A percentile compares a stretch with the other conserved stretches of the same genome.
These are phyloP conservation scores for Crinitomyces ghanaensis DNA, from an alignment of 805 yeast species.

Conservation along the genomic window DNA sequence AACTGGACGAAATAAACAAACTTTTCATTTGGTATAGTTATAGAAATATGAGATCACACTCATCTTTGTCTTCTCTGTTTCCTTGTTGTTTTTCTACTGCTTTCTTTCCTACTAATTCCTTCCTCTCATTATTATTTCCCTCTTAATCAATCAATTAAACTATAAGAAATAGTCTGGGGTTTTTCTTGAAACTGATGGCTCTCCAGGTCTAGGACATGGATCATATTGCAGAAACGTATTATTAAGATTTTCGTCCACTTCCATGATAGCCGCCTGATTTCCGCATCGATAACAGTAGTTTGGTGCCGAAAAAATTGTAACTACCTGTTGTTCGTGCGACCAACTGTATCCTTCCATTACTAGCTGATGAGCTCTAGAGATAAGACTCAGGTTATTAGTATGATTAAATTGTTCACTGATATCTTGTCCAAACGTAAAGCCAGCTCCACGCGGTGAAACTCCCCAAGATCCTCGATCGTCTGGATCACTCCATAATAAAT, in stretches of 20 bases:
- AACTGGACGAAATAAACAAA: no score
- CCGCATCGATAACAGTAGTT: slow-evolving; percentile 97
- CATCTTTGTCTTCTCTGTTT: no score
- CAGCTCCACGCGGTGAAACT: slow-evolving; percentile 97
- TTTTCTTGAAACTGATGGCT: slow-evolving; percentile 92
- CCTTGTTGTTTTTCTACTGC: not conserved
- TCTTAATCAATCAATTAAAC: not conserved
- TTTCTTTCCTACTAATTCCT: not conserved
- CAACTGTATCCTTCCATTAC: slow-evolving; percentile 96
- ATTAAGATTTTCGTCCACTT: slow-evolving; percentile 87
- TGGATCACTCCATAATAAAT: slow-evolving; percentile 91
- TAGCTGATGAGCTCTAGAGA: slow-evolving; percentile 94
- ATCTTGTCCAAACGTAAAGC: slow-evolving; percentile 97
- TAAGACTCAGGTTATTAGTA: slow-evolving; percentile 73
- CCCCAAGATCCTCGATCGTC: slow-evolving; percentile 99
- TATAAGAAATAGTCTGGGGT: slow-evolving; percentile 90
- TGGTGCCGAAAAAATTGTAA: slow-evolving; percentile 90
- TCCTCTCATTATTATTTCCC: not conserved
- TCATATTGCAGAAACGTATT: slow-evolving; percentile 83
- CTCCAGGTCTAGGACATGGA: slow-evolving; percentile 94
- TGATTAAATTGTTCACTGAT: slow-evolving; percentile 92
- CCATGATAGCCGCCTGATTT: slow-evolving; percentile 97
- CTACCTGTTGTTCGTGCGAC: slow-evolving; percentile 91
- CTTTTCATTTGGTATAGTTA: no score
- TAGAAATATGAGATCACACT: no score